Evolutionary conservation across 257 asterid genomes (phyloP).

Genomic region (Forsythia suspensa): DNA sequence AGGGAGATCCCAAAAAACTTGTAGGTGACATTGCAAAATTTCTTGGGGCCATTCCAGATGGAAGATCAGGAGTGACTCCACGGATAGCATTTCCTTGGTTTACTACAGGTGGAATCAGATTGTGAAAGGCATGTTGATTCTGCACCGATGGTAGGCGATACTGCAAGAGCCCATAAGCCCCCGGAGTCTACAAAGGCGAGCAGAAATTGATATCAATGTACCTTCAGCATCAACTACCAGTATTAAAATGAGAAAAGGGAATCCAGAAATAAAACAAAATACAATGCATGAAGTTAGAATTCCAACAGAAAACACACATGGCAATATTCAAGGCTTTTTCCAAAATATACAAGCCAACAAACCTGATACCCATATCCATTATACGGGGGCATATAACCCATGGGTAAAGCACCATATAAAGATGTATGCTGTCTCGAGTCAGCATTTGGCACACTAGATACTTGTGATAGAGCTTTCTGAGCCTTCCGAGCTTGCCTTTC

Average conservation of each 20-base stretch:
- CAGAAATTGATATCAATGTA: slow-evolving; percentile 36
- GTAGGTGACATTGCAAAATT: slow-evolving; percentile 62
- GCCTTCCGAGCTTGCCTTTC: slow-evolving; percentile 92
- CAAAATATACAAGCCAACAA: slow-evolving; percentile 18
- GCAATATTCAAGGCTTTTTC: neutral
- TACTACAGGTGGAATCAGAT: slow-evolving; percentile 56
- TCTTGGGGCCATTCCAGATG: slow-evolving; percentile 68
- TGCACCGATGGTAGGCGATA: slow-evolving; percentile 78
- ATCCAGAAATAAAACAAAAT: slow-evolving; percentile 19
- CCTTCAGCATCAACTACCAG: slow-evolving; percentile 27
- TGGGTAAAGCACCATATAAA: slow-evolving; percentile 72
- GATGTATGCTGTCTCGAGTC: slow-evolving; percentile 77
- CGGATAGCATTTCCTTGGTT: slow-evolving; percentile 67
- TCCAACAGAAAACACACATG: neutral
- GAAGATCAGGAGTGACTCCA: slow-evolving; percentile 65
- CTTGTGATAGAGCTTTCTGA: slow-evolving; percentile 73
- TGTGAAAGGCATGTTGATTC: slow-evolving; percentile 67
- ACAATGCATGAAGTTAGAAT: slow-evolving; percentile 1
- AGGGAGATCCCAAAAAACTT: slow-evolving; percentile 62
- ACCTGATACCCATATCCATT: slow-evolving; percentile 98
- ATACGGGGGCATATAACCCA: slow-evolving; percentile 86
- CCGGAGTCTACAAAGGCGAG: slow-evolving; percentile 72
- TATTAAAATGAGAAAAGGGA: slow-evolving; percentile 17
- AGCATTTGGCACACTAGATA: slow-evolving; percentile 50
- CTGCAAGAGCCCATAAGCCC: slow-evolving; percentile 82